Conservation (phyloP, 306 rosid species). For the Fragaria ananassa region DNA sequence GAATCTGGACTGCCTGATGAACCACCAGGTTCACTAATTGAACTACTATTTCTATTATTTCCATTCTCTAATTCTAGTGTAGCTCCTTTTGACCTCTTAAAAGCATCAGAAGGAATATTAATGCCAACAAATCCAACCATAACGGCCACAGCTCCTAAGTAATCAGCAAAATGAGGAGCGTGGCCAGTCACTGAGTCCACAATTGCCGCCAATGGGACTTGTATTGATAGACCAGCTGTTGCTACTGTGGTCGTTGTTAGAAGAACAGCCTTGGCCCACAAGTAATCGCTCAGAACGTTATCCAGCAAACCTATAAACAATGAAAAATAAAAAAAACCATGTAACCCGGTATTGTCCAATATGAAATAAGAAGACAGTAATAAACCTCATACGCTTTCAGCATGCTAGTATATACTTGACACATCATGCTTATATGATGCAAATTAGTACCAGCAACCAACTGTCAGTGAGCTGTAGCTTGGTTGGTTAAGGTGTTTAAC, state of each 20-base stretch:
- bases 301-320: conserved; percentile 67
- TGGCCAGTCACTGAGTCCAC: conserved; percentile 72
- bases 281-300: conserved; percentile 87
- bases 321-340: not conserved
- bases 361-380: not conserved
- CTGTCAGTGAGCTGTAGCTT: too few species aligned
- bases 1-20: conserved; percentile 29
- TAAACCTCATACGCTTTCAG: not conserved
- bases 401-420: not conserved
- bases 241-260: conserved; percentile 94
- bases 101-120: conserved; percentile 63
- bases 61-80: conserved; percentile 46
- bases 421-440: not conserved
- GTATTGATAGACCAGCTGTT: conserved; percentile 92
- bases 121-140: conserved; percentile 88
- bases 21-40: conserved; percentile 22
- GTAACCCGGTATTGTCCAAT: not conserved
- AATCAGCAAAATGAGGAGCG: conserved; percentile 73
- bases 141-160: conserved; percentile 76
- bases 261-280: conserved; percentile 99
- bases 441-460: not conserved
- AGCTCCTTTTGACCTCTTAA: conserved; percentile 37
- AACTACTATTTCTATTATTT: conserved; percentile 13
- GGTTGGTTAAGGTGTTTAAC: too few species aligned
- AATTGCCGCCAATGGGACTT: conserved; percentile 90